Evolutionary conservation across 2,329 filamentous ascomycete species (phyloP).

Genomic region (Furcasterigmium furcatum): DNA sequence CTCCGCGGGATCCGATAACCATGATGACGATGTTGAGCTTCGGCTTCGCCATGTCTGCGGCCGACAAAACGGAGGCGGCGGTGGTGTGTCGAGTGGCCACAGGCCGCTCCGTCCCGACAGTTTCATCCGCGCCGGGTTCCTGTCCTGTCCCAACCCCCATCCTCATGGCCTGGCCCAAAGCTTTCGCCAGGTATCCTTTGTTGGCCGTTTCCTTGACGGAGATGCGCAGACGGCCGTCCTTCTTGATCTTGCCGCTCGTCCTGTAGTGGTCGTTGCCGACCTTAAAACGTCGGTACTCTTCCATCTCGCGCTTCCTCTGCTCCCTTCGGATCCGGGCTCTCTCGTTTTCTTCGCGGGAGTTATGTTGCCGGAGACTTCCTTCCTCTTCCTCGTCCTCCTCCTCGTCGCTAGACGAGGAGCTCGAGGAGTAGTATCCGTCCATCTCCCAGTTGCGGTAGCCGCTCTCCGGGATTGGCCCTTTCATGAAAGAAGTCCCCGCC

Average conservation of each 20-base stretch:
- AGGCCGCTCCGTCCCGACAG: too few species aligned
- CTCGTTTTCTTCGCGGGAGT: neutral
- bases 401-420: conserved; percentile 19
- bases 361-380: neutral
- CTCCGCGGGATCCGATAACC: conserved; percentile 77
- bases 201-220: conserved; percentile 68
- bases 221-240: conserved; percentile 69
- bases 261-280: conserved; percentile 63
- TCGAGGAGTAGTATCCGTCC: conserved; percentile 11
- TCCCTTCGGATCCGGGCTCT: conserved; percentile 3
- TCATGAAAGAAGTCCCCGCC: conserved; percentile 23
- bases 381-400: conserved; percentile 3
- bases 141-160: conserved; percentile 47
- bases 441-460: conserved; percentile 11
- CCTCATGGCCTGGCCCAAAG: conserved; percentile 62
- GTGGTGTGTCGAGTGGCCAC: conserved; percentile 17
- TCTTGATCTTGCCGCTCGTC: conserved; percentile 62
- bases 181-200: conserved; percentile 70
- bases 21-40: conserved; percentile 77
- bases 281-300: conserved; percentile 50
- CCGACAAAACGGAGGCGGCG: conserved; percentile 25
- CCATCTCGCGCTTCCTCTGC: conserved; percentile 8
- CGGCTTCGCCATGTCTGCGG: conserved; percentile 32
- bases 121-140: too few species aligned
- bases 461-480: conserved; percentile 18